Evolutionary conservation across 352 stramenopile genomes (phyloP).

Genomic region (Globisporangium abappressorium): DNA sequence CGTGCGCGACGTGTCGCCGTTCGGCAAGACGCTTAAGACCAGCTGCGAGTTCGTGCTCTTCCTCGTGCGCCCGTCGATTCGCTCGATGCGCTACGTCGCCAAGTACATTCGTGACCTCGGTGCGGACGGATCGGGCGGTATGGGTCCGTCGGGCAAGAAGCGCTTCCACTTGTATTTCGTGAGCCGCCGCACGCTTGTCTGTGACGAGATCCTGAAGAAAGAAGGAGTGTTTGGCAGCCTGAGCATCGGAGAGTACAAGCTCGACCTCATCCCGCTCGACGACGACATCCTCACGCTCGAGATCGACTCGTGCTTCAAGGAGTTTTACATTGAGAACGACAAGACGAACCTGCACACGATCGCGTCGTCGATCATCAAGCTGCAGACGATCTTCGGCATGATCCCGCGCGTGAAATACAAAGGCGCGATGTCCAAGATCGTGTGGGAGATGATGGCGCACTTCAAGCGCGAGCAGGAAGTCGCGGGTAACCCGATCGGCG

Average conservation of each 20-base stretch:
- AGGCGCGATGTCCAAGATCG: conserved; percentile 87
- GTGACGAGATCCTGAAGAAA: conserved; percentile 91
- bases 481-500: conserved; percentile 67
- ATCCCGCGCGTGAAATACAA: conserved; percentile 95
- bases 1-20: conserved; percentile 83
- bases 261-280: conserved; percentile 96
- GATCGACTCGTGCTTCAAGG: conserved; percentile 81
- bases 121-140: conserved; percentile 22
- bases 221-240: conserved; percentile 84
- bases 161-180: conserved; percentile 89
- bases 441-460: conserved; percentile 90
- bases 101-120: conserved; percentile 74
- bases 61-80: conserved; percentile 77
- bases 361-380: conserved; percentile 88
- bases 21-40: conserved; percentile 77
- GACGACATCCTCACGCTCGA: conserved; percentile 94
- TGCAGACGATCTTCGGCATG: conserved; percentile 91
- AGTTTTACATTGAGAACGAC: conserved; percentile 88
- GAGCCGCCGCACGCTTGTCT: conserved; percentile 87
- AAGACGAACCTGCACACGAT: conserved; percentile 88
- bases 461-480: conserved; percentile 91
- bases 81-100: conserved; percentile 76
- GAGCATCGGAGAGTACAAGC: conserved; percentile 87
- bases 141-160: conserved; percentile 42
- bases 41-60: conserved; percentile 88